These are phyloP conservation scores for Fusarium albidum DNA, from an alignment of 2,329 filamentous ascomycete genomes.

Conservation along the genomic window DNA sequence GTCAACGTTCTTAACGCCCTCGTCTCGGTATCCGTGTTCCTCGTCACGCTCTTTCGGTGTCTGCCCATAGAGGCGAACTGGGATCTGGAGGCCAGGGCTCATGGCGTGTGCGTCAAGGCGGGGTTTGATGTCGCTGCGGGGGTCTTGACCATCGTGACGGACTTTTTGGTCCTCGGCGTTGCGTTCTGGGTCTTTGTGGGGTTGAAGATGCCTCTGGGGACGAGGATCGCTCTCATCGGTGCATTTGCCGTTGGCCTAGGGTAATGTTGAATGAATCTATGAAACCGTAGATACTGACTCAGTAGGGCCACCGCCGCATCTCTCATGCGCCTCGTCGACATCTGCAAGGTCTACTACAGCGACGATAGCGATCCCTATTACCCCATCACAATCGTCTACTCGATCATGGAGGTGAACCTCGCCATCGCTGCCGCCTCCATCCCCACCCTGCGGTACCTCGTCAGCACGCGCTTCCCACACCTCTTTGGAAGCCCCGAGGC, in stretches of 20 bases:
- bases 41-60: conserved; percentile 51
- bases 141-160: conserved; percentile 50
- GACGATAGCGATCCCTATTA: conserved; percentile 32
- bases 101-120: conserved; percentile 37
- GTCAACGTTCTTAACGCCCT: conserved; percentile 46
- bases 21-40: conserved; percentile 46
- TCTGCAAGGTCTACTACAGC: conserved; percentile 24
- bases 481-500: conserved; percentile 36
- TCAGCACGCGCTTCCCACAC: conserved; percentile 42
- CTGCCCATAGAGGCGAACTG: conserved; percentile 36
- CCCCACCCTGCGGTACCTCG: conserved; percentile 46
- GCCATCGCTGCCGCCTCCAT: conserved; percentile 48
- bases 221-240: conserved; percentile 48
- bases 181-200: conserved; percentile 51
- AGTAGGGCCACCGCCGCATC: conserved; percentile 43
- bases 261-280: conserved; percentile 37
- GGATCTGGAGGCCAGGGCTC: not conserved
- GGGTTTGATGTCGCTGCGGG: conserved; percentile 45
- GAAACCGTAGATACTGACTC: not conserved
- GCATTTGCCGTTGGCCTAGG: conserved; percentile 49
- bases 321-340: conserved; percentile 41
- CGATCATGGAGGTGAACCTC: conserved; percentile 47
- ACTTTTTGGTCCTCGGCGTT: conserved; percentile 49
- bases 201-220: conserved; percentile 47
- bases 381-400: conserved; percentile 44